phyloP scores from a whole-genome alignment of 768 basidiomycete genomes.

The Russula olivacea region DNA sequence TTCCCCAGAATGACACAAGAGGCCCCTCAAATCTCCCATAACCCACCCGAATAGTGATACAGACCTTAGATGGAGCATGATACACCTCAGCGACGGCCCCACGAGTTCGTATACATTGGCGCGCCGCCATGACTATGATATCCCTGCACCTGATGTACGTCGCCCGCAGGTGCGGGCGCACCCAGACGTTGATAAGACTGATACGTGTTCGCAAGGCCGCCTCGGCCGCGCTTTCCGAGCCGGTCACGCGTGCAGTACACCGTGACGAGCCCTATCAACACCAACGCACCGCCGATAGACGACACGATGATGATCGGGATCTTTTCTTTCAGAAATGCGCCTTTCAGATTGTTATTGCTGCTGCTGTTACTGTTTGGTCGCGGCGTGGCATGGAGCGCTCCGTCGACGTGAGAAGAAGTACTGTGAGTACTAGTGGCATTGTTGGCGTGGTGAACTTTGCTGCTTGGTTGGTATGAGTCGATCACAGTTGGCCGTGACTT shows the following conservation, averaged over 20 bases:
- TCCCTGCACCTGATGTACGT: background rate
- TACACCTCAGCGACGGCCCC: background rate
- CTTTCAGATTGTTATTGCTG: background rate
- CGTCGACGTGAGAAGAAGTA: background rate
- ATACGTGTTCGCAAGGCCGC: background rate
- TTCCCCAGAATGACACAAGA: background rate
- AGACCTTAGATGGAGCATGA: background rate
- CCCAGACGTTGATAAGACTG: slow-evolving; percentile 3
- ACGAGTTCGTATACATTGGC: background rate
- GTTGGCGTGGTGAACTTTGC: background rate
- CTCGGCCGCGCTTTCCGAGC: background rate
- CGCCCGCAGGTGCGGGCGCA: background rate
- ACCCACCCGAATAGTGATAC: background rate
- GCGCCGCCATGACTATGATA: background rate
- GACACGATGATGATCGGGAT: background rate
- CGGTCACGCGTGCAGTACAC: background rate
- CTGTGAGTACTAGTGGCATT: background rate
- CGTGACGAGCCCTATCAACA: background rate
- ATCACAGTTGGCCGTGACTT: background rate
- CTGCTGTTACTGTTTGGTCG: background rate
- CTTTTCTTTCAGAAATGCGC: background rate
- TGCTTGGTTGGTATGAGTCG: background rate
- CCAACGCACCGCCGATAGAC: background rate
- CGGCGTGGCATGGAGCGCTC: background rate
- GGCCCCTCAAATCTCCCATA: background rate